These are phyloP conservation scores for Exophiala xenobiotica DNA, from an alignment of 2,329 filamentous ascomycete genomes.

Conservation along the genomic window DNA sequence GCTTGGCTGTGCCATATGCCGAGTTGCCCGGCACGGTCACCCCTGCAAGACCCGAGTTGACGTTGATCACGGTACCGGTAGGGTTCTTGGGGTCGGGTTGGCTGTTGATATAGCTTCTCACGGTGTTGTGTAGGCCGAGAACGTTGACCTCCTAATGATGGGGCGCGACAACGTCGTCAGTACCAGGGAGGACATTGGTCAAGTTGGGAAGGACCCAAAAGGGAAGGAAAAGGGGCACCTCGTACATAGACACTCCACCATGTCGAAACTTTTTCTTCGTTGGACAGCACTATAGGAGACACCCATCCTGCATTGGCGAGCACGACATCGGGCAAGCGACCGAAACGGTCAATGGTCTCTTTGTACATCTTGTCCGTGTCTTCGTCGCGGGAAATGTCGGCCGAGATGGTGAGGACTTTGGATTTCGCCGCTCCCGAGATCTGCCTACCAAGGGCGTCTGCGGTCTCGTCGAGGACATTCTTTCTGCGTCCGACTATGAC, in stretches of 20 bases:
- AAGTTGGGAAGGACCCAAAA: not conserved
- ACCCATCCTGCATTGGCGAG: not conserved
- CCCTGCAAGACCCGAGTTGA: not conserved
- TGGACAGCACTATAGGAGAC: too few relatives aligned
- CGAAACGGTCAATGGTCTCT: not conserved
- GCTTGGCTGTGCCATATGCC: not conserved
- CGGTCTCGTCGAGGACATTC: not conserved
- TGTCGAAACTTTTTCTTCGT: not conserved
- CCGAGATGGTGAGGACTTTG: not conserved
- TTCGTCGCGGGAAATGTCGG: not conserved
- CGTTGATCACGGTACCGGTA: not conserved
- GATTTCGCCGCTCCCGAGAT: not conserved
- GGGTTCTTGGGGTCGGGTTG: not conserved
- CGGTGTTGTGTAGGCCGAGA: not conserved
- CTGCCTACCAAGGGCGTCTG: not conserved
- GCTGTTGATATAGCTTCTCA: not conserved
- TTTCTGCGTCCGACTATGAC: not conserved
- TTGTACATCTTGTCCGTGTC: not conserved
- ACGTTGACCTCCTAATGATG: not conserved
- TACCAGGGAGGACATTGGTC: too few relatives aligned
- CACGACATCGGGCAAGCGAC: not conserved
- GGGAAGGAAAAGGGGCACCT: not conserved
- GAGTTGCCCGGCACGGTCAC: not conserved
- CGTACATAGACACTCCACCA: conserved; percentile 1
- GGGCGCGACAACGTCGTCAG: too few relatives aligned